phyloP scores from a whole-genome alignment of 176 grass and related monocot genomes.

The Tillandsia leiboldiana region DNA sequence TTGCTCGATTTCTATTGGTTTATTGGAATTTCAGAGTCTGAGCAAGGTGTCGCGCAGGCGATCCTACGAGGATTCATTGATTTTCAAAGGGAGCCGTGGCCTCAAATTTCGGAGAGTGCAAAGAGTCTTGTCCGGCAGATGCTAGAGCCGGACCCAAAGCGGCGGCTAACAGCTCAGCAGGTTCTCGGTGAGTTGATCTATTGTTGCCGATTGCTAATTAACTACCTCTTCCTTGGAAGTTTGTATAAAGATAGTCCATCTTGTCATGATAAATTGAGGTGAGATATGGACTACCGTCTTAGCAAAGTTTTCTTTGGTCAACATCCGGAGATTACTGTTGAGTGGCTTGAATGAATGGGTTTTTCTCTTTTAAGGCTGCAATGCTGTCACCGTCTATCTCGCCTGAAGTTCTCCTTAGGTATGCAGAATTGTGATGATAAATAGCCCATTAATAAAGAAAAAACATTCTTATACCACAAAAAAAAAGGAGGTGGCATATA shows the following conservation, averaged over 20 bases:
- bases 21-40: slow-evolving; percentile 31
- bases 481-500: no score
- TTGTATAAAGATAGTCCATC: not conserved
- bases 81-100: slow-evolving; percentile 55
- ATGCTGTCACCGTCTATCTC: not conserved
- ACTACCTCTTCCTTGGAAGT: not conserved
- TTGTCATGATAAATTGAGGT: not conserved
- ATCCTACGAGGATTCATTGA: slow-evolving; percentile 50
- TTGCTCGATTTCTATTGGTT: not conserved
- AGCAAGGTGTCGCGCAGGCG: slow-evolving; percentile 62
- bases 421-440: no score
- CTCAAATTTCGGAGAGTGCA: slow-evolving; percentile 49
- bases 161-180: slow-evolving; percentile 51
- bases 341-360: not conserved
- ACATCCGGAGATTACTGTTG: not conserved
- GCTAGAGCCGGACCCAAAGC: slow-evolving; percentile 49
- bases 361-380: not conserved
- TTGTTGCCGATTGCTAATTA: not conserved
- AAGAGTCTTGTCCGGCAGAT: slow-evolving; percentile 59
- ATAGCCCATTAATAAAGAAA: no score
- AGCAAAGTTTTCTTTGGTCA: not conserved
- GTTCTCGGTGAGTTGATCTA: slow-evolving; percentile 37
- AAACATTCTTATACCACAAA: no score
- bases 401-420: no score
- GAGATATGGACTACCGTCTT: not conserved